Base-by-base conservation (phyloP, 352 stramenopile species). In the Bremia lactucae region DNA sequence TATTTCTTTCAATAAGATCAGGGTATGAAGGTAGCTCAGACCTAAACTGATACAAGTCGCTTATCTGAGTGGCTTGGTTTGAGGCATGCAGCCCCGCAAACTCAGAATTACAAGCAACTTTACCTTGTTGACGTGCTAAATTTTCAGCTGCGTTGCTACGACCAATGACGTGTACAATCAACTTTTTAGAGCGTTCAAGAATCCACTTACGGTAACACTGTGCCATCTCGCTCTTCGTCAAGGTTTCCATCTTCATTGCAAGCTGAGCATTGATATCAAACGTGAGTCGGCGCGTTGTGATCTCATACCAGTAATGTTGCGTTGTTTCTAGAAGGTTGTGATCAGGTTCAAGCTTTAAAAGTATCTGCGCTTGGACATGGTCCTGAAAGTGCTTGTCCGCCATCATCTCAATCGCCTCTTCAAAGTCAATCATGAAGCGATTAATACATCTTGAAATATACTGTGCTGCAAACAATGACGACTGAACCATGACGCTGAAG, bases 401-500 rank as follows among this genome's bases (percentile, higher is more conserved):
- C 73, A 93, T 89, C 29, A 64, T 62, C 33, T 55, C 63, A 16
- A 93, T 81, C 8, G 76, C 77, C 11, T 78, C 58, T 46, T 75
- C 60, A 29, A 93, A 93, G n/a, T 88, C 78, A 23, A 63, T 34
- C 46, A 93, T 62, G 43, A 93, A 93, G 13, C 52, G 57, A 28
- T 90, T 62, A 29, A 93, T 68, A 31, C 72, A 84, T 3, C 49
- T 46, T 2, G 61, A 54, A 37, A 93, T 88, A 42, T 85, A 77
- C 29, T 65, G 47, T 0, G 76, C 62, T 13, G 62, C 60, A 18
- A 87, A 85, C 28, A 86, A 54, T 9, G 78, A 87, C n/a, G 80
- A 89, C 46, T 89, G 59, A 3, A 93, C 80, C 49, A 73, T 82
- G 20, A 94, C 68, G n/a, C 75, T 72, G 40, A 81, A 92, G 20